These are phyloP conservation scores for Vigna trinervia DNA, from an alignment of 306 rosid genomes.

Conservation along the genomic window DNA sequence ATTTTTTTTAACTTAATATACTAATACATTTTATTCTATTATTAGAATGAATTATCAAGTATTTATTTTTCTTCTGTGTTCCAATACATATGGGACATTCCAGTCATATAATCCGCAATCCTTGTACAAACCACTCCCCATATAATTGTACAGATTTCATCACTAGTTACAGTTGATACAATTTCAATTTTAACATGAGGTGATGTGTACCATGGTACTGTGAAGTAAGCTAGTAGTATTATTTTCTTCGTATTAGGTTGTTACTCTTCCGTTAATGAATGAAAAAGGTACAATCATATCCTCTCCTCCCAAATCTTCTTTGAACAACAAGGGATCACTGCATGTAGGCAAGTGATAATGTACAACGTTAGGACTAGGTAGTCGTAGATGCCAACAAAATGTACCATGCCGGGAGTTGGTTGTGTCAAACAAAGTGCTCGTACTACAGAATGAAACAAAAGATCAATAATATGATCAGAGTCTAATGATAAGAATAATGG, in stretches of 20 bases:
- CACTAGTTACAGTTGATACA: background rate
- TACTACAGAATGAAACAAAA: constrained; percentile 23
- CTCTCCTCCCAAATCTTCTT: background rate
- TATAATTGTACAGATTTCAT: background rate
- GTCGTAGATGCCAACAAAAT: constrained; percentile 4
- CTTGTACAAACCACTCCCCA: too few relatives aligned
- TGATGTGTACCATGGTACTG: background rate
- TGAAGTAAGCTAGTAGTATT: background rate
- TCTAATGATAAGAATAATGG: background rate
- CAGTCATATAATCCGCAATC: too few relatives aligned
- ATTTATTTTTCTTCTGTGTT: too few relatives aligned
- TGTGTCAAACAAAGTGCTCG: constrained; percentile 20
- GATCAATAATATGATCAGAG: constrained; percentile 28
- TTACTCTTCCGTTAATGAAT: background rate
- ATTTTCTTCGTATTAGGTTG: background rate
- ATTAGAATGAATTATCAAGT: too few relatives aligned
- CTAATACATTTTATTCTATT: too few relatives aligned
- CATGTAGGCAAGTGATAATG: constrained; percentile 3
- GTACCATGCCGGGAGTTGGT: constrained; percentile 13
- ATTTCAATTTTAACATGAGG: background rate
- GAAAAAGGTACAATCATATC: background rate
- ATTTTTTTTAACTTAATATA: too few relatives aligned
- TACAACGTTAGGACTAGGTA: background rate
- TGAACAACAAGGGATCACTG: constrained; percentile 6
- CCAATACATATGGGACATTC: too few relatives aligned